Evolutionary conservation across 2,329 filamentous ascomycete species (phyloP).

Genomic region (Curvularia hawaiiensis): DNA sequence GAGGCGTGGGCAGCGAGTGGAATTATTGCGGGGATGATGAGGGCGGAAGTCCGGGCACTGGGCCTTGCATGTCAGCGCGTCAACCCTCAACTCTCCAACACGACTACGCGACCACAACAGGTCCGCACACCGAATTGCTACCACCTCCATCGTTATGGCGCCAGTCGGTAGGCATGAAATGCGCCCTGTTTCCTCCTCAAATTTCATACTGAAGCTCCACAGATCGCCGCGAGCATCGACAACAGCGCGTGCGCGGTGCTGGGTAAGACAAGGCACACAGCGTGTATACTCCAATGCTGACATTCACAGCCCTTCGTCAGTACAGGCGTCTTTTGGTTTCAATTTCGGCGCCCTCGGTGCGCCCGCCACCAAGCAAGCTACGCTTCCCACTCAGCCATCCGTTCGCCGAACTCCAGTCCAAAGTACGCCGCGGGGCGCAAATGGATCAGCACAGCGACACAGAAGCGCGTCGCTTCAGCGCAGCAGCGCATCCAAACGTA

Average conservation of each 20-base stretch:
- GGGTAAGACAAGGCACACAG: constrained; percentile 51
- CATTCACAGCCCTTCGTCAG: constrained; percentile 51
- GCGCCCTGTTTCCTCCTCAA: too few relatives aligned
- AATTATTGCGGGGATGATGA: constrained; percentile 22
- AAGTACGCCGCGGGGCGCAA: constrained; percentile 23
- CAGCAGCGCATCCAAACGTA: constrained; percentile 25
- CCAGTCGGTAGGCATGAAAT: constrained; percentile 32
- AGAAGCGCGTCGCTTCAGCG: constrained; percentile 39
- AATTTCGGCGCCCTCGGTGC: constrained; percentile 33
- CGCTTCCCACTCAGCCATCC: constrained; percentile 32
- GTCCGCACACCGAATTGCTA: constrained; percentile 20
- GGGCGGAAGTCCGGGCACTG: constrained; percentile 8
- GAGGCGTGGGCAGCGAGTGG: constrained; percentile 6
- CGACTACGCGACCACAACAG: constrained; percentile 22
- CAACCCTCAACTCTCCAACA: constrained; percentile 26
- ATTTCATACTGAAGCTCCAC: constrained; percentile 12
- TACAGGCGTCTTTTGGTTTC: constrained; percentile 59
- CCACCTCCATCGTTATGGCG: constrained; percentile 37
- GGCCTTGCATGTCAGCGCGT: constrained; percentile 20
- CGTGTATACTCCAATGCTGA: constrained; percentile 23
- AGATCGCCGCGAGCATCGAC: constrained; percentile 60
- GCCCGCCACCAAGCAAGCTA: constrained; percentile 31
- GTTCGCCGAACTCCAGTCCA: constrained; percentile 34
- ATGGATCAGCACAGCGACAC: constrained; percentile 33
- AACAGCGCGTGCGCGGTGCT: constrained; percentile 63